Conservation (phyloP, 148 eudicot genomes). For the Chenopodium suecicum region DNA sequence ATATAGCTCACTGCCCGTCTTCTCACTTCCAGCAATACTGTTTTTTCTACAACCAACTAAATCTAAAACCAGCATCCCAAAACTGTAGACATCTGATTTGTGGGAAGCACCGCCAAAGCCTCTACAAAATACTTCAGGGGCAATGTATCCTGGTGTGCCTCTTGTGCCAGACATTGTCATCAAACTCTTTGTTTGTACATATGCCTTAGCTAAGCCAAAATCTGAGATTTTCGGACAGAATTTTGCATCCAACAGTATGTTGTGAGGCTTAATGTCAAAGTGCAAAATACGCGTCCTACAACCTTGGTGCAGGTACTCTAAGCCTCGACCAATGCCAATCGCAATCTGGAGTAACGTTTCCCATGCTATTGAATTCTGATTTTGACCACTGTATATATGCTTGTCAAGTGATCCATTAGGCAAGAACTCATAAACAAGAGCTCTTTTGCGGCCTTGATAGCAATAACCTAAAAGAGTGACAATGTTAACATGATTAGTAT, state of each 20-base stretch:
- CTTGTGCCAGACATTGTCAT: slow-evolving; percentile 8
- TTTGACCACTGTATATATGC: slow-evolving; percentile 3
- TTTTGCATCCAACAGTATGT: slow-evolving; percentile 28
- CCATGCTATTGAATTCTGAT: slow-evolving; percentile 5
- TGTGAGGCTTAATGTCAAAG: slow-evolving; percentile 43
- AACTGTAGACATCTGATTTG: slow-evolving; percentile 29
- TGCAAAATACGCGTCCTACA: slow-evolving; percentile 33
- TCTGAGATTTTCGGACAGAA: slow-evolving; percentile 38
- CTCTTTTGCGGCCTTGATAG: too few relatives aligned
- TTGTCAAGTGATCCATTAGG: slow-evolving; percentile 13
- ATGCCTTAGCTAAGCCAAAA: slow-evolving; percentile 35
- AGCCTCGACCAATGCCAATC: background rate
- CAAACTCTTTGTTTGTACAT: slow-evolving; percentile 14
- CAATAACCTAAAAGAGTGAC: too few relatives aligned
- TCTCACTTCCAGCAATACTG: background rate
- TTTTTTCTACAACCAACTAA: slow-evolving; percentile 15
- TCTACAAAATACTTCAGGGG: too few relatives aligned
- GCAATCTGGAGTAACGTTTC: slow-evolving; percentile 25
- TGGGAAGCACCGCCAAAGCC: background rate
- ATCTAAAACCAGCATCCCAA: slow-evolving; percentile 39
- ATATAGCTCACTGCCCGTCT: slow-evolving; percentile 3
- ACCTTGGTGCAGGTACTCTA: slow-evolving; percentile 23
- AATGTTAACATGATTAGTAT: too few relatives aligned
- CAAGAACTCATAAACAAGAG: too few relatives aligned
- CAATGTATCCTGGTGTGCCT: too few relatives aligned